Conservation (phyloP, 2,329 filamentous ascomycete genomes). For the Aspergillus transmontanensis region DNA sequence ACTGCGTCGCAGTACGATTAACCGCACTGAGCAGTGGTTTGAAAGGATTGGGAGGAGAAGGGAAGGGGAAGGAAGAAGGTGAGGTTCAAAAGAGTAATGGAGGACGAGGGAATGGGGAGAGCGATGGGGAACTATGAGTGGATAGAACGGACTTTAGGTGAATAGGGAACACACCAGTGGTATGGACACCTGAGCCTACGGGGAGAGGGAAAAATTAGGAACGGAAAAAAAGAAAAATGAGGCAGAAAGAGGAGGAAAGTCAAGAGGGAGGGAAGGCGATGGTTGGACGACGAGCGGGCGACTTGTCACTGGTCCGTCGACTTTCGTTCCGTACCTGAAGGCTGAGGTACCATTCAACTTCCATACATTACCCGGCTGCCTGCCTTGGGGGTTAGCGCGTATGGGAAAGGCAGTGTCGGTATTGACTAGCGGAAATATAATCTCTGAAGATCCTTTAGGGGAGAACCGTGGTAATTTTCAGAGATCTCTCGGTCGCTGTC, state of each 20-base stretch:
- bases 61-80: constrained; percentile 19
- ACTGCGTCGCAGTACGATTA: constrained; percentile 34
- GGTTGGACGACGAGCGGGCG: constrained; percentile 9
- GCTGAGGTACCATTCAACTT: constrained; percentile 2
- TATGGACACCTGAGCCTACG: constrained; percentile 12
- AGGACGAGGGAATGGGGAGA: constrained; percentile 20
- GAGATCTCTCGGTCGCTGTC: neutral
- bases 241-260: constrained; percentile 22
- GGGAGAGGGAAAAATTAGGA: constrained; percentile 13
- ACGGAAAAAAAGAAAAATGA: constrained; percentile 19
- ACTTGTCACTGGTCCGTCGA: constrained; percentile 5
- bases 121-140: constrained; percentile 17
- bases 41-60: constrained; percentile 25
- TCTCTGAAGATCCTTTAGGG: neutral
- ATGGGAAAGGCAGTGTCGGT: neutral
- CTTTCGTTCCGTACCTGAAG: constrained; percentile 2
- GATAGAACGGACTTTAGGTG: constrained; percentile 16
- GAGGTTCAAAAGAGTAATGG: constrained; percentile 20
- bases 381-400: constrained; percentile 1
- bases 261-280: constrained; percentile 11
- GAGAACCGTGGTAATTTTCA: neutral
- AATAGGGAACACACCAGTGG: constrained; percentile 16
- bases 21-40: constrained; percentile 33
- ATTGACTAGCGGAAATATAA: constrained; percentile 7
- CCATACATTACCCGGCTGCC: neutral